These are phyloP conservation scores for Sphaerostilbella broomeana DNA, from an alignment of 2,329 filamentous ascomycete species.

Conservation along the genomic window DNA sequence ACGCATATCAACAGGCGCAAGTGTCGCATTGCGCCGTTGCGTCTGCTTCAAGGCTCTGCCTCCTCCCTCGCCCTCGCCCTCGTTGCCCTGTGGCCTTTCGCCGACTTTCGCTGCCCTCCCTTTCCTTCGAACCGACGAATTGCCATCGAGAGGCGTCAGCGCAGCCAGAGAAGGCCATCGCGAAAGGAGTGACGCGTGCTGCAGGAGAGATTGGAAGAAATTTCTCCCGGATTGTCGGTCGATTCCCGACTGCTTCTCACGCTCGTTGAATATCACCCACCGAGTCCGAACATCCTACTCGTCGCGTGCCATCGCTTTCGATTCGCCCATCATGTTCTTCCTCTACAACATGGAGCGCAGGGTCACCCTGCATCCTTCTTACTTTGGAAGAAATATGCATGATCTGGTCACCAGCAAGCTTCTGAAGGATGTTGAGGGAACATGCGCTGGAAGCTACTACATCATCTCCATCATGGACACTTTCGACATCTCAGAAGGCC, in stretches of 20 bases:
- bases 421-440: conserved; percentile 88
- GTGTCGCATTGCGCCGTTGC: conserved; percentile 6
- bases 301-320: conserved; percentile 4
- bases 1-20: conserved; percentile 12
- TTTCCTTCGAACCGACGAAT: background rate
- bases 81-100: conserved; percentile 1
- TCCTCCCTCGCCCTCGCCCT: background rate
- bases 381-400: conserved; percentile 90
- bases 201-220: conserved; percentile 1
- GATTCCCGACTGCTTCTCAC: background rate
- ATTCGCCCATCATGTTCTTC: conserved; percentile 73
- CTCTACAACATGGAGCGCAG: conserved; percentile 93
- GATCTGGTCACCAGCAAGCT: conserved; percentile 86
- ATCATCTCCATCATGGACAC: conserved; percentile 98
- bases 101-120: conserved; percentile 1
- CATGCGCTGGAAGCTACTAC: conserved; percentile 91
- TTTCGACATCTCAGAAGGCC: conserved; percentile 87
- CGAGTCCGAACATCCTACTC: no score
- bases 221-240: background rate
- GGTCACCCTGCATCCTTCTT: conserved; percentile 92
- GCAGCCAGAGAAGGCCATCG: background rate
- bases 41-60: conserved; percentile 7
- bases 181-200: background rate
- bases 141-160: background rate
- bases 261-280: no score